Evolutionary conservation across 331 rosid genomes (phyloP).

Genomic region (Malus hybrid): DNA sequence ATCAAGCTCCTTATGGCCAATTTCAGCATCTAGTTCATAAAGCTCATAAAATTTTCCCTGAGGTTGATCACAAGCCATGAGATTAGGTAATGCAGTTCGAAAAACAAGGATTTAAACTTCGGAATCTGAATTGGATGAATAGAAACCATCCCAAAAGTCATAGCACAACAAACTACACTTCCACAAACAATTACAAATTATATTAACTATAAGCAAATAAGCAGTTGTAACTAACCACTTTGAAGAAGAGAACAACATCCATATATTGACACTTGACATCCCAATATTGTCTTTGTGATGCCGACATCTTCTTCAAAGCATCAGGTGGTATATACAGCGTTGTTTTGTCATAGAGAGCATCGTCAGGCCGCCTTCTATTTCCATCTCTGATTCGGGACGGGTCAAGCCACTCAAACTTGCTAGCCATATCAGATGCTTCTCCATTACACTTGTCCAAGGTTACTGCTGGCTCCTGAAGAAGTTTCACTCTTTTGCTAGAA

Average conservation of each 20-base stretch:
- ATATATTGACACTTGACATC: conserved; percentile 82
- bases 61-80: conserved; percentile 12
- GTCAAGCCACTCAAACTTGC: conserved; percentile 95
- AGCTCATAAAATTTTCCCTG: conserved; percentile 98
- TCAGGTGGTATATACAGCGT: conserved; percentile 77
- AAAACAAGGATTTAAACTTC: conserved; percentile 8
- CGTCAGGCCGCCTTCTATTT: conserved; percentile 49
- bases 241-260: conserved; percentile 83
- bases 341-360: conserved; percentile 61
- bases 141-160: background rate
- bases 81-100: conserved; percentile 5
- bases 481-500: conserved; percentile 57
- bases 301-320: conserved; percentile 70
- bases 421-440: conserved; percentile 40
- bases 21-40: conserved; percentile 93
- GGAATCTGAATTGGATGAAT: background rate
- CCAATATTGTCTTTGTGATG: conserved; percentile 96
- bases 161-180: background rate
- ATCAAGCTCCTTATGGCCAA: conserved; percentile 96
- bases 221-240: conserved; percentile 73
- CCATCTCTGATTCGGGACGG: conserved; percentile 77
- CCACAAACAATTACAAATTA: background rate
- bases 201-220: background rate
- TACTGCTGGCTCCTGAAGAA: conserved; percentile 41
- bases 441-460: conserved; percentile 26